Base-by-base conservation (phyloP, 306 rosid genomes). In the Dryas drummondii region DNA sequence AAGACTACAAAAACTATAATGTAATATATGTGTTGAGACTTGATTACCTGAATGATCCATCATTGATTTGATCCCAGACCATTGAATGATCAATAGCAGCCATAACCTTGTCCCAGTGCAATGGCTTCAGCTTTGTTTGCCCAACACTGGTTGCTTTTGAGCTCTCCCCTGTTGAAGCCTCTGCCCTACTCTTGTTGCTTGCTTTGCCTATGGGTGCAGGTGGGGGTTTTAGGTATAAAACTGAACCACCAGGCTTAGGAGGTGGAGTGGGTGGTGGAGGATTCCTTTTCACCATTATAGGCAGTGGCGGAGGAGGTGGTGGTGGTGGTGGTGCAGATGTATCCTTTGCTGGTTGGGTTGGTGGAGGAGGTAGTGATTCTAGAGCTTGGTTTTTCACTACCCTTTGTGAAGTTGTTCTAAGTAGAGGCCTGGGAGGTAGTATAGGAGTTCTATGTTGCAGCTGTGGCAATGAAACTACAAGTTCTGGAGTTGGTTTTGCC, bases 91-190 rank as follows among this genome's bases (percentile, higher is more conserved):
- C 94, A 76, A 79, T 93, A 75, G 80, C 88, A 5, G 97, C 91
- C 47, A 63, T 79, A 61, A 91, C 96, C 85, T 93, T 93, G 82
- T 93, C 98, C 98, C 98, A 91, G 63, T 89, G 97, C 66, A 93
- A 82, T 49, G 96, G 97, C 83, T 91, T 93, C 78, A 91, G 77
- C 88, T 78, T 91, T 52, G 73, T 80, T 76, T 80, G 87, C 15
- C 72, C 79, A 9, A 17, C 57, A 65, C 69, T 79, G 13, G 58
- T 79, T 9, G 73, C 83, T 53, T 74, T 73, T 67, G 88, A 81
- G 65, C 82, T 83, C 78, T 86, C 82, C 52, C 64, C 81, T 11
- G 60, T 17, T 27, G 16, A 22, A 73, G 66, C 70, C 70, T 79
- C 85, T 78, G 48, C 68, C 16, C 71, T 53, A 73, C 51, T 72